These are phyloP conservation scores for Cercospora citrullina DNA, from an alignment of 2,329 filamentous ascomycete genomes.

Conservation along the genomic window DNA sequence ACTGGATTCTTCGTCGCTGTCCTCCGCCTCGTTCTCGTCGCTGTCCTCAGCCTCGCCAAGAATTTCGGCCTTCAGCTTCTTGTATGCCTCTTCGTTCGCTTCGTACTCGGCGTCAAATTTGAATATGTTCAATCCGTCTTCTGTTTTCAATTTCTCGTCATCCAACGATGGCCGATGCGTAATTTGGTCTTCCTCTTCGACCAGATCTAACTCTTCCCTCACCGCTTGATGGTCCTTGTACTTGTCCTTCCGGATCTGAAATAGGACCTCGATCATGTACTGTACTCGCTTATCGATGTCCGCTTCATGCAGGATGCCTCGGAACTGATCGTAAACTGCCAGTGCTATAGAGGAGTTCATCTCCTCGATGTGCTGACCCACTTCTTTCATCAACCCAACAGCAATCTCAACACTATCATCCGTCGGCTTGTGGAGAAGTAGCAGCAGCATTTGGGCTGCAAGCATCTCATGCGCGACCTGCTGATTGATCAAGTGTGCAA, in stretches of 20 bases:
- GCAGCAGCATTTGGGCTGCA: slow-evolving; percentile 84
- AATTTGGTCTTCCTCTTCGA: slow-evolving; percentile 97
- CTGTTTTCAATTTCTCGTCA: slow-evolving; percentile 73
- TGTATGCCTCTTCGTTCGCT: slow-evolving; percentile 86
- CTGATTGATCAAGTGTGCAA: slow-evolving; percentile 93
- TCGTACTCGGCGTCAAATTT: slow-evolving; percentile 90
- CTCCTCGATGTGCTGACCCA: slow-evolving; percentile 90
- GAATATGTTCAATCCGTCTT: slow-evolving; percentile 92
- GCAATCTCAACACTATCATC: slow-evolving; percentile 98
- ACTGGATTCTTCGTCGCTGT: slow-evolving; percentile 49
- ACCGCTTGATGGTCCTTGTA: slow-evolving; percentile 94
- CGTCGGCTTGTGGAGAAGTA: slow-evolving; percentile 92
- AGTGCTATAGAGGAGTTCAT: slow-evolving; percentile 88
- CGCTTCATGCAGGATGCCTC: slow-evolving; percentile 91
- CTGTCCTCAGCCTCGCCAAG: slow-evolving; percentile 78
- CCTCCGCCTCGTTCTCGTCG: slow-evolving; percentile 71
- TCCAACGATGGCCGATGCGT: slow-evolving; percentile 83
- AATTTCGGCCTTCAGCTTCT: slow-evolving; percentile 88
- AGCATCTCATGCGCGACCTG: slow-evolving; percentile 94
- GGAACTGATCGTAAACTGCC: slow-evolving; percentile 92
- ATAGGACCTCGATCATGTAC: slow-evolving; percentile 98
- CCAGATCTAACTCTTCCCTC: slow-evolving; percentile 88
- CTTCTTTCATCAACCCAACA: slow-evolving; percentile 86
- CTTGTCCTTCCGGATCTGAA: slow-evolving; percentile 92
- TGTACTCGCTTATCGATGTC: slow-evolving; percentile 98